Conservation (phyloP, 306 rosid species). For the Senna tora region DNA sequence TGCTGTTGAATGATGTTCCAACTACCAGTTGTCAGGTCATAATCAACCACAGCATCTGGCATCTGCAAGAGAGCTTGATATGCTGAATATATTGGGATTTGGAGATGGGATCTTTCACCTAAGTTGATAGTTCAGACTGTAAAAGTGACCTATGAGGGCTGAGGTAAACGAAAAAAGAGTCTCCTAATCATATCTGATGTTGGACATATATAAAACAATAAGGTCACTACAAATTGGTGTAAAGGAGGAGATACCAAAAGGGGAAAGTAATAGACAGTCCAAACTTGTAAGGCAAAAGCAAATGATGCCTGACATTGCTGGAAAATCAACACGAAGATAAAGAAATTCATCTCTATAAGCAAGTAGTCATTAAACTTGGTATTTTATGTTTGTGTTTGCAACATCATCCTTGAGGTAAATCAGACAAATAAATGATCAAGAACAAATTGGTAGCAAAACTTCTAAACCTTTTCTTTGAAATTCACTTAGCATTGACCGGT, state of each 20-base stretch:
- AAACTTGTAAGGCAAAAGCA: slow-evolving; percentile 21
- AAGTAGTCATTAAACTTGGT: slow-evolving; percentile 18
- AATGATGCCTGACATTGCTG: slow-evolving; percentile 14
- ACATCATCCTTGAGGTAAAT: slow-evolving; percentile 21
- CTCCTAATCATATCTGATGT: slow-evolving; percentile 1
- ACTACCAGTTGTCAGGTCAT: slow-evolving; percentile 74
- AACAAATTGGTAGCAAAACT: slow-evolving; percentile 1
- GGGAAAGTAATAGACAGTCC: slow-evolving; percentile 23
- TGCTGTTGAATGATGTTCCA: slow-evolving; percentile 96
- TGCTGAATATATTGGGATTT: slow-evolving; percentile 35
- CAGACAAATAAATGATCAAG: slow-evolving; percentile 1
- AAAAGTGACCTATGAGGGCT: slow-evolving; percentile 15
- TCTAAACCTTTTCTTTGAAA: slow-evolving; percentile 16
- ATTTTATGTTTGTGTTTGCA: slow-evolving; percentile 22
- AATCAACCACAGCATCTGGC: slow-evolving; percentile 98
- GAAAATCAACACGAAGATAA: slow-evolving; percentile 28
- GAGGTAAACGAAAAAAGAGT: slow-evolving; percentile 26
- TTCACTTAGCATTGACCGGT: slow-evolving; percentile 6
- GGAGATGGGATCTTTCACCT: slow-evolving; percentile 22
- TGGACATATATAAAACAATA: neutral
- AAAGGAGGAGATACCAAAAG: slow-evolving; percentile 15
- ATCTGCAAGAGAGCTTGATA: slow-evolving; percentile 59
- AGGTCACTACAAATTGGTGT: slow-evolving; percentile 16
- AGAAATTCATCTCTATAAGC: slow-evolving; percentile 17
- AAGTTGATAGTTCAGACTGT: slow-evolving; percentile 33